Evolutionary conservation across 2,329 filamentous ascomycete species (phyloP).

Genomic region (Talaromyces atroroseus): DNA sequence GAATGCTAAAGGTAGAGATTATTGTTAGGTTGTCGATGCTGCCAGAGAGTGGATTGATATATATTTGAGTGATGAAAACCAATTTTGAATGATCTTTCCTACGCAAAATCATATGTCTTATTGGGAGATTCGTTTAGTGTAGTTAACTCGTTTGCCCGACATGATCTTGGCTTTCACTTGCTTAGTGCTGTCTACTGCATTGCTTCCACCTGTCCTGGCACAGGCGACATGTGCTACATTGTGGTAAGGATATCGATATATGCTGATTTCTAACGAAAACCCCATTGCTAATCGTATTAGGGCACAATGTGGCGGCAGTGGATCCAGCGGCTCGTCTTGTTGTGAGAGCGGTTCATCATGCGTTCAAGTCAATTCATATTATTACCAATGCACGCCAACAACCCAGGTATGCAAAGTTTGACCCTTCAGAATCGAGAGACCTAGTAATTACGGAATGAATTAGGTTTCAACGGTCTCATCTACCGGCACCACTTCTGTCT

Average conservation of each 20-base stretch:
- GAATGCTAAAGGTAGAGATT: neutral
- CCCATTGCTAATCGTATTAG: neutral
- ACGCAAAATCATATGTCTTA: neutral
- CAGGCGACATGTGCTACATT: neutral
- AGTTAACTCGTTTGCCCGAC: neutral
- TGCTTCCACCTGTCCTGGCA: neutral
- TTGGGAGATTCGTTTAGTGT: neutral
- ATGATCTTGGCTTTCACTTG: neutral
- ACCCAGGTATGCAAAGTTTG: neutral
- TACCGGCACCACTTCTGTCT: neutral
- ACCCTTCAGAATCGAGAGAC: neutral
- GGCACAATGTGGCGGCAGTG: conserved; percentile 5
- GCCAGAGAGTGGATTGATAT: neutral
- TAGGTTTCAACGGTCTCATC: neutral
- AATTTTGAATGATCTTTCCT: neutral
- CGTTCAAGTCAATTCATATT: neutral
- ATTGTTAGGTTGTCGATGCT: too few species aligned
- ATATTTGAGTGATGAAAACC: neutral
- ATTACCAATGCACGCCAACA: conserved; percentile 10
- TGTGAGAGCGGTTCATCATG: conserved; percentile 4
- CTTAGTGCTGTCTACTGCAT: neutral
- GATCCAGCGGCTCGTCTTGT: neutral
- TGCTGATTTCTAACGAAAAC: too few species aligned
- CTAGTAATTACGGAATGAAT: neutral
- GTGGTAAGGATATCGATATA: neutral